These are phyloP conservation scores for Nakazawaea molendinolei DNA, from an alignment of 805 yeast genomes.

Conservation along the genomic window DNA sequence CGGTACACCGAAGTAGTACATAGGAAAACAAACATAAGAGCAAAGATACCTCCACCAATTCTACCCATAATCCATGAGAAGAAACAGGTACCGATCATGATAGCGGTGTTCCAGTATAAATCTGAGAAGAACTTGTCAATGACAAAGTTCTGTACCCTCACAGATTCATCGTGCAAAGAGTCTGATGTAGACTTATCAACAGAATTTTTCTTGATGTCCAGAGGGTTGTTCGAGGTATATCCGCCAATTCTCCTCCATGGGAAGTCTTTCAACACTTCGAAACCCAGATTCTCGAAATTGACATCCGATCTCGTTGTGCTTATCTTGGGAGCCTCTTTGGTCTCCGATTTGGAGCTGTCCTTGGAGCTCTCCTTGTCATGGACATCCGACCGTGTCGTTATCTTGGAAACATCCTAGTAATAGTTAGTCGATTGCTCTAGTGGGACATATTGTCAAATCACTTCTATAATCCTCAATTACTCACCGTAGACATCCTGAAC, in stretches of 20 bases:
- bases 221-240: constrained; percentile 19
- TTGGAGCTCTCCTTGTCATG: too few species aligned
- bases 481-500: too few species aligned
- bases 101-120: constrained; percentile 61
- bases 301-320: constrained; percentile 7
- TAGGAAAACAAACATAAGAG: constrained; percentile 52
- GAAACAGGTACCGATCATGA: constrained; percentile 65
- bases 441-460: too few species aligned
- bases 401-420: too few species aligned
- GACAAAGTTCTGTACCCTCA: constrained; percentile 49
- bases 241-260: constrained; percentile 30
- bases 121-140: constrained; percentile 66
- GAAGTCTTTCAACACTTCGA: constrained; percentile 17
- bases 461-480: too few species aligned
- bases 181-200: constrained; percentile 2
- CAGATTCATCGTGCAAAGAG: constrained; percentile 18
- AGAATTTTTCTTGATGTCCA: constrained; percentile 15
- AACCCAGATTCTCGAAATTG: constrained; percentile 5
- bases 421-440: too few species aligned
- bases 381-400: too few species aligned
- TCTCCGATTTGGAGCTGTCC: too few species aligned
- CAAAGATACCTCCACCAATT: constrained; percentile 57
- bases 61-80: constrained; percentile 65
- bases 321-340: too few species aligned
- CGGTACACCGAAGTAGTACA: constrained; percentile 63